phyloP scores from a whole-genome alignment of 352 stramenopile species.

The Phytophthora fragariae region DNA sequence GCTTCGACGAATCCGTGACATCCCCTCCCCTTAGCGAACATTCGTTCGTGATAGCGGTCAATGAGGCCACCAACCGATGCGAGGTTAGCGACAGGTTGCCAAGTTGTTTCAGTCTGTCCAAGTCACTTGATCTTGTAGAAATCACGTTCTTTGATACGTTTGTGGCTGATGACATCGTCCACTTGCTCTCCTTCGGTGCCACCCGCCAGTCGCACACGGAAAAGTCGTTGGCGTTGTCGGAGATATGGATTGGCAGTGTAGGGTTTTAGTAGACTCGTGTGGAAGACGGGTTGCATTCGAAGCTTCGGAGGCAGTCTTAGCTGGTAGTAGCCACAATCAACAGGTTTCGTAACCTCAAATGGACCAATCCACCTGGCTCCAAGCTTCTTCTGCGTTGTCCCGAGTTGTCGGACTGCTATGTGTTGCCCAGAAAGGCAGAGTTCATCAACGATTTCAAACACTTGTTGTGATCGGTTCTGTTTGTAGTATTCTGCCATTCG shows the following conservation, averaged over 20 bases:
- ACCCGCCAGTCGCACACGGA: neutral
- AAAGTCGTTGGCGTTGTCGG: too few relatives aligned
- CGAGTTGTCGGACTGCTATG: conserved; percentile 1
- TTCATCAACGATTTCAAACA: conserved; percentile 5
- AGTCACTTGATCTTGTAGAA: conserved; percentile 7
- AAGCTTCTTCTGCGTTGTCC: conserved; percentile 19
- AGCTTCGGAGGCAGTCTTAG: neutral
- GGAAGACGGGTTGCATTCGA: neutral
- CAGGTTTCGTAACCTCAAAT: neutral
- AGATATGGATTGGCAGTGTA: too few relatives aligned
- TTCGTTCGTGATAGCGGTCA: neutral
- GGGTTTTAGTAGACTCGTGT: too few relatives aligned
- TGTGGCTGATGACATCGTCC: conserved; percentile 14
- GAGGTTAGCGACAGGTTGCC: neutral
- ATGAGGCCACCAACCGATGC: neutral
- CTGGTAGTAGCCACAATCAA: conserved; percentile 9
- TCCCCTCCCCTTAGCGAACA: neutral
- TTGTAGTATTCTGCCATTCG: neutral
- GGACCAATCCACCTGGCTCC: neutral
- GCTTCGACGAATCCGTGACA: conserved; percentile 3
- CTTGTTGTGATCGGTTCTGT: neutral
- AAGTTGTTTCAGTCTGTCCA: neutral
- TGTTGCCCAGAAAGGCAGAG: conserved; percentile 3
- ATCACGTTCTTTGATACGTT: neutral
- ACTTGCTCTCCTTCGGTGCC: conserved; percentile 11